Conservation (phyloP, 78 protist species). For the Monosiga brevicollis region DNA sequence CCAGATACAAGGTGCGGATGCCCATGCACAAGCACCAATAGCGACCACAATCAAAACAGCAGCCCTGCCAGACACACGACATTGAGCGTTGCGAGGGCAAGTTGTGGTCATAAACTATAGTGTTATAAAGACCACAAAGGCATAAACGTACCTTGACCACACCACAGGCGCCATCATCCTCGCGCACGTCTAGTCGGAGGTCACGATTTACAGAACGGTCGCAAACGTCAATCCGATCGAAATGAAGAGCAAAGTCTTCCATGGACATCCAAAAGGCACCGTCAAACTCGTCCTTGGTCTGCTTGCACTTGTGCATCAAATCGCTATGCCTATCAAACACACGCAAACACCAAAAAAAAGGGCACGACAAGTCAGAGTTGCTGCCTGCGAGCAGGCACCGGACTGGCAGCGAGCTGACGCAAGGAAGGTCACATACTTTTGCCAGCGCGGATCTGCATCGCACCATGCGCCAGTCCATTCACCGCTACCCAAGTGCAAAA, state of each 20-base stretch:
- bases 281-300: not conserved
- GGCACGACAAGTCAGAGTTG: no score
- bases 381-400: no score
- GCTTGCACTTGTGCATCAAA: not conserved
- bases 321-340: not conserved
- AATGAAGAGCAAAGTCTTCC: not conserved
- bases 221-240: not conserved
- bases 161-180: not conserved
- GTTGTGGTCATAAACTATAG: no score
- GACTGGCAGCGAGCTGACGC: no score
- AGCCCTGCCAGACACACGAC: not conserved
- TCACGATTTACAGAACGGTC: not conserved
- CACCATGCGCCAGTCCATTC: constrained; percentile 55
- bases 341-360: not conserved
- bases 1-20: not conserved
- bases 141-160: not conserved
- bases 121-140: not conserved
- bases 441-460: constrained; percentile 25
- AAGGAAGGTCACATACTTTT: not conserved
- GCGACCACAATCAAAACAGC: not conserved
- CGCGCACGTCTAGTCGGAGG: not conserved
- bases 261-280: not conserved
- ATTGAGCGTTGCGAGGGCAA: no score
- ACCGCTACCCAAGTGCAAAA: no score
- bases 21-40: not conserved